Base-by-base conservation (phyloP, 2,329 filamentous ascomycete species). In the Endoconidiophora laricicola region DNA sequence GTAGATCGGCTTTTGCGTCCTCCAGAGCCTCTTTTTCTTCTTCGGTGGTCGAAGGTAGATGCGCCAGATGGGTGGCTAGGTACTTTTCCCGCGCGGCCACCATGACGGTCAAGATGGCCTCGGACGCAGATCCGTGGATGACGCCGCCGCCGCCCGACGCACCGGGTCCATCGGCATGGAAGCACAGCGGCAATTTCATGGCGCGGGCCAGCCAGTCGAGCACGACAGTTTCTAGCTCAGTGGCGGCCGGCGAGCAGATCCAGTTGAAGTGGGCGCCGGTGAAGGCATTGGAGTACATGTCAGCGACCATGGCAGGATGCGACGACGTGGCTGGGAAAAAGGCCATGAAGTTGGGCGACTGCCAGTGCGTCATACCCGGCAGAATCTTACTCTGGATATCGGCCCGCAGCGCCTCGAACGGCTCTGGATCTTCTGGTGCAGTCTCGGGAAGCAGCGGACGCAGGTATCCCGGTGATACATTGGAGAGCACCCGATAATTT, bases 201-300 rank as follows among this genome's bases (percentile, higher is more conserved):
- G 86, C 73, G 62, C 82, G 77, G 14, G 82, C 86, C 3, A 95
- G 68, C 88, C 90, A 96, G 65, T 96, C 90, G 62, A 95, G 73
- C 41, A 94, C 82, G 22, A 95, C 74, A 0, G 88, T 94, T 70
- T 96, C 90, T 44, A 96, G 74, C 67, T 96, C 90, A 0, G 90
- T 96, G 16, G 91, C 81, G 5, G 84, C 87, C 0, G 90, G 90
- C 4, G 81, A 87, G 66, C 90, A 95, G 56, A 95, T 79, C 90
- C 90, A 96, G 66, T 96, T 96, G 72, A 96, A 96, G 38, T 86
- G 86, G 1, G 90, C 86, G 14, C 85, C 85, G 10, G 80, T 91
- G 66, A 95, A 88, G 5, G 86, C 83, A 4, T 85, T 81, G 41
- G 79, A 86, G 70, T 94, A 96, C 69, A 96, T 79, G 66, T 96